These are phyloP conservation scores for Anisogramma anomala DNA, from an alignment of 2,329 filamentous ascomycete genomes.

Conservation along the genomic window DNA sequence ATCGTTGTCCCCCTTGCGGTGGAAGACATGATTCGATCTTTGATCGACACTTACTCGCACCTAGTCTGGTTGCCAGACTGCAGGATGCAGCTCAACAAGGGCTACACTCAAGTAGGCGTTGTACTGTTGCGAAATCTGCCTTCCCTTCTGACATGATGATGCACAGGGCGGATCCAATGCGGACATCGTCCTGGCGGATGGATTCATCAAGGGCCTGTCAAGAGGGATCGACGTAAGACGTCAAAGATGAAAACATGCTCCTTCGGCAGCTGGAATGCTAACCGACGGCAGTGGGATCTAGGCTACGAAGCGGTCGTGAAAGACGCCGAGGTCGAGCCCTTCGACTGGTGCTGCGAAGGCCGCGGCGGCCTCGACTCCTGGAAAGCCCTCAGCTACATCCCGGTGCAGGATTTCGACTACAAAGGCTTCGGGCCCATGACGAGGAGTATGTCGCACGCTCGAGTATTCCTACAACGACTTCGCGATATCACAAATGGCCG, in stretches of 20 bases:
- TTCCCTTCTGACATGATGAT: background rate
- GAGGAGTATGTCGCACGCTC: conserved; percentile 59
- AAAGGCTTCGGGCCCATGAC: conserved; percentile 59
- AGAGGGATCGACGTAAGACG: conserved; percentile 38
- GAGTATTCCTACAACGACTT: conserved; percentile 74
- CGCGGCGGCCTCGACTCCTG: conserved; percentile 60
- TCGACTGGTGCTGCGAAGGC: conserved; percentile 59
- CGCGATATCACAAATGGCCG: conserved; percentile 52
- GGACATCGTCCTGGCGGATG: conserved; percentile 56
- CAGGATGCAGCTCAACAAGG: conserved; percentile 55
- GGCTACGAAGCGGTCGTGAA: conserved; percentile 62
- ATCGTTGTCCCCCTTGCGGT: conserved; percentile 54
- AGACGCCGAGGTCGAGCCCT: conserved; percentile 59
- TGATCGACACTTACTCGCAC: conserved; percentile 59
- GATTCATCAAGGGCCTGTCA: conserved; percentile 53
- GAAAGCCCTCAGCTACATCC: conserved; percentile 62
- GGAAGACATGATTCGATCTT: conserved; percentile 54
- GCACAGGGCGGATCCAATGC: conserved; percentile 60
- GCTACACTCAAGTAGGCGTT: conserved; percentile 46
- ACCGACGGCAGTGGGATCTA: conserved; percentile 42
- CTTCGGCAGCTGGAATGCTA: conserved; percentile 6
- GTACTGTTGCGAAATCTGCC: conserved; percentile 16
- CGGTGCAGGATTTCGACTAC: conserved; percentile 55
- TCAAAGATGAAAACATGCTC: background rate
- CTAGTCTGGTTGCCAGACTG: conserved; percentile 59